Evolutionary conservation across 2,329 filamentous ascomycete species (phyloP), one percentile per base, ranked within the genome.

Genomic region (Penicillium sp.): DNA sequence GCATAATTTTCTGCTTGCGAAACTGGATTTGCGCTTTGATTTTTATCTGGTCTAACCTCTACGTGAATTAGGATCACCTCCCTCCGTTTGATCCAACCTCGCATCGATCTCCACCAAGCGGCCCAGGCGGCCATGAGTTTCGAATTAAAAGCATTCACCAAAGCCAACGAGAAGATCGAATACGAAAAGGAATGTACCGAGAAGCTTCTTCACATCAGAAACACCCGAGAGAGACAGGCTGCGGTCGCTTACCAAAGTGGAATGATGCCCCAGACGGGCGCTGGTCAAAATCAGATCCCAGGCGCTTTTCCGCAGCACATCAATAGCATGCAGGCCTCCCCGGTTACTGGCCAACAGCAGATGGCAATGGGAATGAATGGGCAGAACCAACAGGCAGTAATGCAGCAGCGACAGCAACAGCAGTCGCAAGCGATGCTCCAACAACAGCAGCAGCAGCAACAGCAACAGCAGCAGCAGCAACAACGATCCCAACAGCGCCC

Each of bases 251-350:
- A 64, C 25, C 75, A 78, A 60, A 70, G 67, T 55, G 71, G 72
- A 52, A 74, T 77, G 68, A 73, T 74, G 57, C 68, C 70, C 49
- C 74, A 75, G 58, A 67, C 66, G 15, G 69, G 65, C 5, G 67
- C 65, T 11, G 70, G 68, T 49, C 74, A 74, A 57, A 77, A 76
- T 59, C 75, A 76, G 60, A 71, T 75, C 23, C 67, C 70, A 40
- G 77, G 78, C 52, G 75, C 78, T 36, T 81, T 82, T 58, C 75
- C 79, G 13, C 75, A 78, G 21, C 80, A 82, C 56, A 74, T 82
- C 60, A 79, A 78, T 53, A 79, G 72, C 25, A 78, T 82, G 75
- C 81, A 82, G 61, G 67, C 76, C 4, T 81, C 81, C 2, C 76
- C 80, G 0, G 78, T 83, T 43, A 63, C 71, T 23, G 71, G 68